These are phyloP conservation scores for Cutaneotrichosporon dermatis DNA, from an alignment of 1,284 basidiomycete genomes.

Conservation along the genomic window DNA sequence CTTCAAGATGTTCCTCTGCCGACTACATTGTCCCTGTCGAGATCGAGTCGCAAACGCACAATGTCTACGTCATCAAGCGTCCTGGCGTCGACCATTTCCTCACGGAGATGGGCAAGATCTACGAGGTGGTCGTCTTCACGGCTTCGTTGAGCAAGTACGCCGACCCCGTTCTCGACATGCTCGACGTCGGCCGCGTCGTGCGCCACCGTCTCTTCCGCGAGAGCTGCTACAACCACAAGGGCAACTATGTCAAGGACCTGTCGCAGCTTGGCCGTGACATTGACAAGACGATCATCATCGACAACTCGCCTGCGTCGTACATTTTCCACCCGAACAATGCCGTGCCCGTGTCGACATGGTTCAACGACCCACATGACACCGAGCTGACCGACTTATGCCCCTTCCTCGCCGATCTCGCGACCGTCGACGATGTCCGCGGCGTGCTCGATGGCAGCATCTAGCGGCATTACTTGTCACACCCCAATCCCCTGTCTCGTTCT, in stretches of 20 bases:
- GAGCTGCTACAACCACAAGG: slow-evolving; percentile 97
- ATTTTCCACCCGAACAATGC: slow-evolving; percentile 99
- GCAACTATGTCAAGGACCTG: slow-evolving; percentile 99
- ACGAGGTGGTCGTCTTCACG: slow-evolving; percentile 97
- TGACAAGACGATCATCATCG: slow-evolving; percentile 90
- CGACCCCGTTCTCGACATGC: slow-evolving; percentile 94
- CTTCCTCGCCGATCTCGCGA: slow-evolving; percentile 81
- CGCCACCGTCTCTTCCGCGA: slow-evolving; percentile 96
- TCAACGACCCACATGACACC: slow-evolving; percentile 96
- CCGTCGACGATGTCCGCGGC: slow-evolving; percentile 85
- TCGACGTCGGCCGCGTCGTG: slow-evolving; percentile 87
- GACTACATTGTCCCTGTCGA: slow-evolving; percentile 99
- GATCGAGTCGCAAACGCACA: slow-evolving; percentile 96
- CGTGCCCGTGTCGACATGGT: slow-evolving; percentile 98
- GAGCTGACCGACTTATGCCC: slow-evolving; percentile 91
- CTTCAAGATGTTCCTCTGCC: slow-evolving; percentile 92
- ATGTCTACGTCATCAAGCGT: slow-evolving; percentile 98
- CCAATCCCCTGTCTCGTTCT: background rate
- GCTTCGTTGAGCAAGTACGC: slow-evolving; percentile 99
- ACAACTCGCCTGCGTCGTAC: slow-evolving; percentile 98
- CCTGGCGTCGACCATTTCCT: slow-evolving; percentile 96
- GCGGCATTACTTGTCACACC: background rate
- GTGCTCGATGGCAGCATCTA: slow-evolving; percentile 63
- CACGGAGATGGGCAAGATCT: slow-evolving; percentile 93
- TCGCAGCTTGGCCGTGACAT: slow-evolving; percentile 93